phyloP scores from a whole-genome alignment of 345 rosid genomes.

The Aquilaria yunnanensis region DNA sequence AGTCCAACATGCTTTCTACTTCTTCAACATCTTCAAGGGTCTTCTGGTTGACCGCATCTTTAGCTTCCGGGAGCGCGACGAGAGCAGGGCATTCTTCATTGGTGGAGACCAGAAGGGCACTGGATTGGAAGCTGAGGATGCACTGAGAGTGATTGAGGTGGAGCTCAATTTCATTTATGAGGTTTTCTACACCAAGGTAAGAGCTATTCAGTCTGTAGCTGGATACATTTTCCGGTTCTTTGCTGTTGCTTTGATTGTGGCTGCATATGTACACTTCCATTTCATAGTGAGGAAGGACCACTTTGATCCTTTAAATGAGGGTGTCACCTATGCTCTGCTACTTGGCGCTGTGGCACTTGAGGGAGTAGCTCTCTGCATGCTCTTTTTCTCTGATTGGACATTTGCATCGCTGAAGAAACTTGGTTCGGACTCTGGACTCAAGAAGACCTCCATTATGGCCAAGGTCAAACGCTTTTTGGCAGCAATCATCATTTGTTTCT shows the following conservation, averaged over 20 bases:
- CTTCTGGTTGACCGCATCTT: slow-evolving; percentile 51
- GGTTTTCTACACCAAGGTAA: slow-evolving; percentile 45
- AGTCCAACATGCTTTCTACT: slow-evolving; percentile 29
- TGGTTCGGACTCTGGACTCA: slow-evolving; percentile 12
- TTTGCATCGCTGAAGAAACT: slow-evolving; percentile 20
- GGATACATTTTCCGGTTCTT: slow-evolving; percentile 28
- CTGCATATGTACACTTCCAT: slow-evolving; percentile 29
- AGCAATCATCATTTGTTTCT: slow-evolving; percentile 8
- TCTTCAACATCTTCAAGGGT: slow-evolving; percentile 41
- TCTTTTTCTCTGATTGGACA: slow-evolving; percentile 54
- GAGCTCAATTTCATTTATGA: slow-evolving; percentile 69
- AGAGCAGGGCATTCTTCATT: slow-evolving; percentile 40
- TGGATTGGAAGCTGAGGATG: slow-evolving; percentile 19
- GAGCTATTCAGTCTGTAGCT: slow-evolving; percentile 23
- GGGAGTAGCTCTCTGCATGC: slow-evolving; percentile 32
- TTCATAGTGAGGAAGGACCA: slow-evolving; percentile 22
- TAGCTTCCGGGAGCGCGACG: slow-evolving; percentile 43
- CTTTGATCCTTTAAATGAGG: slow-evolving; percentile 30
- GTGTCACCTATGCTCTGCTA: slow-evolving; percentile 44
- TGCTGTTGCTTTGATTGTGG: slow-evolving; percentile 22
- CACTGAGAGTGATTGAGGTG: slow-evolving; percentile 41
- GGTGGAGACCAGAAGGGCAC: too few species aligned
- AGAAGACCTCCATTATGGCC: not conserved
- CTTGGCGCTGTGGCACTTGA: slow-evolving; percentile 48
- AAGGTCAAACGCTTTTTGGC: not conserved